phyloP scores from a whole-genome alignment of 2,329 filamentous ascomycete genomes.

The Berkeleyomyces basicola region DNA sequence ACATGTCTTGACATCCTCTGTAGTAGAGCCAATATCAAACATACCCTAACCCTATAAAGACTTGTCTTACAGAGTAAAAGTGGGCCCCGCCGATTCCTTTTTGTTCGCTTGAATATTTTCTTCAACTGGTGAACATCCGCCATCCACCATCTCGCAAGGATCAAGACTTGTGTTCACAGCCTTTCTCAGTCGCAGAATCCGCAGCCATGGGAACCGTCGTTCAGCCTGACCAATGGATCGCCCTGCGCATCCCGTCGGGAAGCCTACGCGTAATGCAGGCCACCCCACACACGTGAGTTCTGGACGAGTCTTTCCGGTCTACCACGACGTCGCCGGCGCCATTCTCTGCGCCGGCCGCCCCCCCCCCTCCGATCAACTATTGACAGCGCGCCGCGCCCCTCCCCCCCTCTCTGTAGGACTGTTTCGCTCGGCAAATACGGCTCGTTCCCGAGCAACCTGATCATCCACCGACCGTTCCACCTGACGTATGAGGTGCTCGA shows the following conservation, averaged over 20 bases:
- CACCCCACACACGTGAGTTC: slow-evolving; percentile 39
- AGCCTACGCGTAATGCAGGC: slow-evolving; percentile 40
- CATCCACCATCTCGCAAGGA: not conserved
- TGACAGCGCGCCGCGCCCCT: not conserved
- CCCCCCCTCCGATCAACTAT: no score
- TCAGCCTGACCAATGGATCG: slow-evolving; percentile 43
- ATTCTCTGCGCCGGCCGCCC: no score
- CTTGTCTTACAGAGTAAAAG: not conserved
- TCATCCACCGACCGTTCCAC: slow-evolving; percentile 82
- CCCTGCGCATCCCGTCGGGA: slow-evolving; percentile 42
- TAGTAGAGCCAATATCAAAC: no score
- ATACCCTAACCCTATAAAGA: not conserved
- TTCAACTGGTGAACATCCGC: not conserved
- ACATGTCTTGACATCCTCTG: no score
- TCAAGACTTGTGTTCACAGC: not conserved
- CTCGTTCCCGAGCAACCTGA: slow-evolving; percentile 71
- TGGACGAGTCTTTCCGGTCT: not conserved
- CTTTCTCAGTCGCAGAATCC: not conserved
- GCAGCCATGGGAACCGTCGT: slow-evolving; percentile 27
- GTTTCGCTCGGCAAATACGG: slow-evolving; percentile 89
- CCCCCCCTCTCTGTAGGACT: slow-evolving; percentile 34
- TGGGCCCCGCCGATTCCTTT: not conserved
- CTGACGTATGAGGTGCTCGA: slow-evolving; percentile 83
- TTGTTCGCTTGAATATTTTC: slow-evolving; percentile 1
- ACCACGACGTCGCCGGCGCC: slow-evolving; percentile 6